Percentiles rank a stretch among this genome's conserved stretches.
Evolutionary conservation across 1,284 basidiomycete genomes (phyloP).

Genomic region (Boletus mariae): DNA sequence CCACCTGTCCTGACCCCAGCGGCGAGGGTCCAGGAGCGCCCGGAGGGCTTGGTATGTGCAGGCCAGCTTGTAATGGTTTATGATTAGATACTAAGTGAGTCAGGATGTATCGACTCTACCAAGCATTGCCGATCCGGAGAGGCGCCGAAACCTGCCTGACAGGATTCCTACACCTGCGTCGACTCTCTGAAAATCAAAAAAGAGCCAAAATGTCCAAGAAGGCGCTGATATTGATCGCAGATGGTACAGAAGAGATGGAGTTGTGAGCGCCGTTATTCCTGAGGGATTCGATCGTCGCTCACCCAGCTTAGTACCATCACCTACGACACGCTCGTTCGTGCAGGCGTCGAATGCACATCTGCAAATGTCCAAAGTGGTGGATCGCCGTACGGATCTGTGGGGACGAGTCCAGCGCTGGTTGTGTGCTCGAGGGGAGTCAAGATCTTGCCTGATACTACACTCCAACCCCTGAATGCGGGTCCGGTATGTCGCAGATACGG

Average conservation of each 20-base stretch:
- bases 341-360: conserved; percentile 60
- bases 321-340: conserved; percentile 78
- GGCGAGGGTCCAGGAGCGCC: too few relatives aligned
- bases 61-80: too few relatives aligned
- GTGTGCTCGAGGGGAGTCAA: conserved; percentile 72
- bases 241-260: conserved; percentile 90
- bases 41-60: too few relatives aligned
- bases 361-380: conserved; percentile 54
- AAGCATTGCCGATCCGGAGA: conserved; percentile 1
- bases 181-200: conserved; percentile 3
- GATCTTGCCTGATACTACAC: conserved; percentile 65
- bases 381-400: conserved; percentile 26
- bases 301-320: conserved; percentile 60
- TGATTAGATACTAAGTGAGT: too few relatives aligned
- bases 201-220: conserved; percentile 26
- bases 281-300: neutral
- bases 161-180: neutral
- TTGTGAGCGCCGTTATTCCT: conserved; percentile 46
- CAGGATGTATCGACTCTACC: too few relatives aligned
- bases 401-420: conserved; percentile 42
- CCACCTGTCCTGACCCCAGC: too few relatives aligned
- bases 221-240: conserved; percentile 77
- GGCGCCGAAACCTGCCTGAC: neutral
- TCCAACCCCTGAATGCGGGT: conserved; percentile 42
- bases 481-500: conserved; percentile 37